Conservation (phyloP, 2,329 filamentous ascomycete genomes). For the Coniochaeta sp. region DNA sequence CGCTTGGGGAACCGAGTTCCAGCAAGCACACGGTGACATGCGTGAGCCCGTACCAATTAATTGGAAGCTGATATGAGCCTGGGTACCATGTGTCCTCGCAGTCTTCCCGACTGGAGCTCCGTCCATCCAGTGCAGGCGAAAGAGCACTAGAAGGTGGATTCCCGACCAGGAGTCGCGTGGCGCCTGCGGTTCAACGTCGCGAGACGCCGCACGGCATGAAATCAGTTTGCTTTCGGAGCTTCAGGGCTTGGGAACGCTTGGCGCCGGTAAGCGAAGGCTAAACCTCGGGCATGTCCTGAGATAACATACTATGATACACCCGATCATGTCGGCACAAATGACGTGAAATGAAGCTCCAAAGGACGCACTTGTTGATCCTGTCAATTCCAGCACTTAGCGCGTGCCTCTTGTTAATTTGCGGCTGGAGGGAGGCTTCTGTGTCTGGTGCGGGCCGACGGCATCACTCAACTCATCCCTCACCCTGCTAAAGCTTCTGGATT, state of each 20-base stretch:
- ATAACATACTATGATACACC: neutral
- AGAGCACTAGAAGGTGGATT: too few species aligned
- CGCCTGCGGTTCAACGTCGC: neutral
- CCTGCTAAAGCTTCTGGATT: neutral
- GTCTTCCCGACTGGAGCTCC: neutral
- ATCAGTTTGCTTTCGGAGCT: neutral
- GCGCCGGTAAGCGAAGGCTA: neutral
- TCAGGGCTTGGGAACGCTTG: neutral
- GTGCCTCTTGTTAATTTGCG: neutral
- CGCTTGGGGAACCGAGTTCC: neutral
- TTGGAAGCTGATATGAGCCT: neutral
- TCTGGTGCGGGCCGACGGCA: neutral
- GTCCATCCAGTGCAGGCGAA: too few species aligned
- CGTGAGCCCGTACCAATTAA: neutral
- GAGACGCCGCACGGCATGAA: conserved; percentile 1
- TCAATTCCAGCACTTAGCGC: neutral
- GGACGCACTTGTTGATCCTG: neutral
- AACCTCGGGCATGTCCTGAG: neutral
- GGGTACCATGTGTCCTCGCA: neutral
- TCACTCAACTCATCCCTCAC: neutral
- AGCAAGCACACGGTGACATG: neutral
- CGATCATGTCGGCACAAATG: neutral
- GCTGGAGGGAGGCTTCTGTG: neutral
- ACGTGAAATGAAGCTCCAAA: neutral
- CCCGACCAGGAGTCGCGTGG: neutral